Conservation (phyloP, 2,329 filamentous ascomycete species). For the Aspergillus sp. region DNA sequence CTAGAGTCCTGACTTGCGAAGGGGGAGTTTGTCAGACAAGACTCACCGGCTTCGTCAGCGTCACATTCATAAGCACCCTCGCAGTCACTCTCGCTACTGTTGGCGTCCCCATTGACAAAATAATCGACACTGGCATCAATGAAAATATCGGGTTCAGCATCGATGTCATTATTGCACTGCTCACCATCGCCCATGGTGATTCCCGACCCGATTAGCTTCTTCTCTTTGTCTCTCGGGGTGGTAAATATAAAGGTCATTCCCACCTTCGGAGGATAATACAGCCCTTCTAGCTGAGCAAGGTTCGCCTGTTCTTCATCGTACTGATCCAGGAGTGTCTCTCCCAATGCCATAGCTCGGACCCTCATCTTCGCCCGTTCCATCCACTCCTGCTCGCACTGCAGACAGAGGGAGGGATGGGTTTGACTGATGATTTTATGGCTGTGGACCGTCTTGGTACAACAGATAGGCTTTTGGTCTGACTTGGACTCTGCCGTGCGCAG, state of each 20-base stretch:
- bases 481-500: conserved; percentile 7
- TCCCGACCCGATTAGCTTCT: background rate
- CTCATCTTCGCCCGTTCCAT: background rate
- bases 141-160: no score
- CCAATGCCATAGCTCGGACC: background rate
- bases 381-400: conserved; percentile 10
- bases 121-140: no score
- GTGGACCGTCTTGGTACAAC: conserved; percentile 4
- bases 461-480: background rate
- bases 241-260: background rate
- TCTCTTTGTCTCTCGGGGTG: background rate
- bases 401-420: conserved; percentile 2
- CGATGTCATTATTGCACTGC: no score
- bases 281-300: no score
- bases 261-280: no score
- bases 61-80: background rate
- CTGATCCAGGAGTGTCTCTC: background rate
- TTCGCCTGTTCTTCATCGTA: no score
- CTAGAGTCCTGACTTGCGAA: background rate
- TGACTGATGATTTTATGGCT: conserved; percentile 9
- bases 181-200: background rate
- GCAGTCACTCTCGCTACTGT: background rate
- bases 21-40: background rate
- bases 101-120: background rate
- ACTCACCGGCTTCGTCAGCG: background rate